Percentiles rank a stretch among this genome's conserved stretches.
Conservation (phyloP, 768 basidiomycete species). For the Austroboletus eburneus region DNA sequence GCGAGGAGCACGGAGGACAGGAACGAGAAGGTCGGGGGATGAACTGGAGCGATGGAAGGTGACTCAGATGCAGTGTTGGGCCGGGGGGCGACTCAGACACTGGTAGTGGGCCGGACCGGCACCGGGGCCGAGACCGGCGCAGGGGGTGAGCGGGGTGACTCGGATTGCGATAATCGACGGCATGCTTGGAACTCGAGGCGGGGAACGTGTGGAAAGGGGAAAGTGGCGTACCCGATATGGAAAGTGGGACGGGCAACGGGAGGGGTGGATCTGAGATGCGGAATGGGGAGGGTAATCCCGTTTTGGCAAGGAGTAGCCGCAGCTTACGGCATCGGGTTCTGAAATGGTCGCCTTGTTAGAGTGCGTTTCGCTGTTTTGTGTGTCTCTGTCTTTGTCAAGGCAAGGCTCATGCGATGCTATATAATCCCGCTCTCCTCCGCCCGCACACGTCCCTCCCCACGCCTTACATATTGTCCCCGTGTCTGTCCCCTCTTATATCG, state of each 20-base stretch:
- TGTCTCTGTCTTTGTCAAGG: constrained; percentile 26
- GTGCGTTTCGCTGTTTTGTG: constrained; percentile 21
- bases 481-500: neutral
- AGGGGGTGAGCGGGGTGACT: neutral
- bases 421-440: constrained; percentile 26
- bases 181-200: constrained; percentile 30
- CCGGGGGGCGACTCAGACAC: too few species aligned
- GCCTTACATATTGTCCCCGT: neutral
- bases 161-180: constrained; percentile 30
- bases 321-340: constrained; percentile 23
- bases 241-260: constrained; percentile 1
- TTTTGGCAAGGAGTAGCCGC: constrained; percentile 10
- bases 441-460: constrained; percentile 6
- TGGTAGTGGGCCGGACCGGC: neutral
- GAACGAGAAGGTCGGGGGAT: constrained; percentile 9
- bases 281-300: constrained; percentile 9
- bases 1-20: constrained; percentile 14
- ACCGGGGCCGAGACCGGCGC: constrained; percentile 7
- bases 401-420: constrained; percentile 18
- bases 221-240: constrained; percentile 12
- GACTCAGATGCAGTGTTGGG: too few species aligned
- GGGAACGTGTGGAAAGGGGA: constrained; percentile 25
- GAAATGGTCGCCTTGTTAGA: constrained; percentile 23
- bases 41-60: constrained; percentile 8
- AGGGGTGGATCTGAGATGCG: constrained; percentile 29